These are phyloP conservation scores for Mucor indicus DNA, from an alignment of 371 early-diverging fungal species.

Conservation along the genomic window DNA sequence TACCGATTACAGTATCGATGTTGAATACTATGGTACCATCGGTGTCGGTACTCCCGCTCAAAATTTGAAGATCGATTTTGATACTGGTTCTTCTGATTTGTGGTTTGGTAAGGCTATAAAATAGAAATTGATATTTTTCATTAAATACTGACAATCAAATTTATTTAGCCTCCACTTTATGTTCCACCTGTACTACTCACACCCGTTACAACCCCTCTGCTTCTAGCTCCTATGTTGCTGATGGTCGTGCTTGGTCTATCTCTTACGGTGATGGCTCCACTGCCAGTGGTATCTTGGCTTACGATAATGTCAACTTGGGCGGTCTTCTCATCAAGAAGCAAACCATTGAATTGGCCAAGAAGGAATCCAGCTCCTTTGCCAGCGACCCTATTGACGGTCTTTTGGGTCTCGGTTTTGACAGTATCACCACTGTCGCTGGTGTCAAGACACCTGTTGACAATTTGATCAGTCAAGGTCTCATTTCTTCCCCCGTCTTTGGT, in stretches of 20 bases:
- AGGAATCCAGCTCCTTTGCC: conserved; percentile 3
- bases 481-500: conserved; percentile 31
- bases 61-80: conserved; percentile 64
- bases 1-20: conserved; percentile 14
- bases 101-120: conserved; percentile 35
- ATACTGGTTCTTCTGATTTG: conserved; percentile 74
- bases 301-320: conserved; percentile 21
- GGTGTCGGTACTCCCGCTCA: conserved; percentile 79
- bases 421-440: conserved; percentile 29
- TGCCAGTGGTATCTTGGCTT: conserved; percentile 27
- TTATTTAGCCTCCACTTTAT: conserved; percentile 34
- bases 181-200: conserved; percentile 28
- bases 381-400: conserved; percentile 18
- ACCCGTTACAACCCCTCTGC: conserved; percentile 34
- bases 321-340: conserved; percentile 19
- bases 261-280: conserved; percentile 46
- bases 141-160: conserved; percentile 1
- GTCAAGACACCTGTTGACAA: conserved; percentile 35
- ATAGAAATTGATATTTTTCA: conserved; percentile 1
- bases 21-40: conserved; percentile 69
- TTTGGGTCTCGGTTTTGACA: conserved; percentile 43
- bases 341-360: conserved; percentile 18
- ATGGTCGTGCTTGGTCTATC: conserved; percentile 40
- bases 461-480: conserved; percentile 34
- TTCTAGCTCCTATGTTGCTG: conserved; percentile 41